phyloP scores from a whole-genome alignment of 2,329 filamentous ascomycete genomes.

The Trichoderma koningiopsis region DNA sequence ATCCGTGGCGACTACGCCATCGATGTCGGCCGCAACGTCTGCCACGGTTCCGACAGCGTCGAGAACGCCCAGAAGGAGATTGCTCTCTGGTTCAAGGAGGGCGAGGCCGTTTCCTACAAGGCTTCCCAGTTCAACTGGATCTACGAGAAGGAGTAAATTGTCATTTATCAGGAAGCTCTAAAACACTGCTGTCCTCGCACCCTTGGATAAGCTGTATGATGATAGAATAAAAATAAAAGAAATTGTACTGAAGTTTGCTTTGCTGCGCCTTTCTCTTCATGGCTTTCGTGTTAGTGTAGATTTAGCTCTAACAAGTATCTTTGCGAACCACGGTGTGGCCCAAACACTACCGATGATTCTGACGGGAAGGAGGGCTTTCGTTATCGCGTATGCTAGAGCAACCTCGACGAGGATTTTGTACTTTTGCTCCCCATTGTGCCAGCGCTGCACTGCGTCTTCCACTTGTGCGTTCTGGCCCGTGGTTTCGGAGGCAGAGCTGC shows the following conservation, averaged over 20 bases:
- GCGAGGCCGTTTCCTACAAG: slow-evolving; percentile 85
- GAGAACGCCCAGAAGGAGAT: slow-evolving; percentile 99
- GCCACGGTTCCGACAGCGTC: slow-evolving; percentile 98
- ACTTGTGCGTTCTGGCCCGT: slow-evolving; percentile 19
- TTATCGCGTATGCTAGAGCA: slow-evolving; percentile 87
- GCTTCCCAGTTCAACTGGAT: slow-evolving; percentile 85
- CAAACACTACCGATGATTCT: slow-evolving; percentile 79
- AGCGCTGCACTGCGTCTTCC: slow-evolving; percentile 40
- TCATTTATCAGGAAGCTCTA: slow-evolving; percentile 7
- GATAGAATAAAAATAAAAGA: slow-evolving; percentile 31
- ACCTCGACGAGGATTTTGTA: slow-evolving; percentile 67
- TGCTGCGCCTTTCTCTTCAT: slow-evolving; percentile 25
- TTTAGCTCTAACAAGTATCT: slow-evolving; percentile 54
- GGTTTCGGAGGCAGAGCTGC: slow-evolving; percentile 27
- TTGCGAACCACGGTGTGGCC: slow-evolving; percentile 91
- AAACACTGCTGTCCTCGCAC: neutral
- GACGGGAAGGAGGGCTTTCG: slow-evolving; percentile 79
- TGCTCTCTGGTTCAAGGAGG: slow-evolving; percentile 93
- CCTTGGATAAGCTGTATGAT: slow-evolving; percentile 26
- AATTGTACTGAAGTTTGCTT: slow-evolving; percentile 26
- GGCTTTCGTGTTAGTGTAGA: slow-evolving; percentile 36
- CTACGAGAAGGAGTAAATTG: slow-evolving; percentile 79
- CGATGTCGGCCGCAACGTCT: slow-evolving; percentile 89
- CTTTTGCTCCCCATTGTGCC: slow-evolving; percentile 45
- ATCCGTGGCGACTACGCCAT: slow-evolving; percentile 95